phyloP scores from a whole-genome alignment of 2,329 filamentous ascomycete genomes.

The Monosporascus sp. region DNA sequence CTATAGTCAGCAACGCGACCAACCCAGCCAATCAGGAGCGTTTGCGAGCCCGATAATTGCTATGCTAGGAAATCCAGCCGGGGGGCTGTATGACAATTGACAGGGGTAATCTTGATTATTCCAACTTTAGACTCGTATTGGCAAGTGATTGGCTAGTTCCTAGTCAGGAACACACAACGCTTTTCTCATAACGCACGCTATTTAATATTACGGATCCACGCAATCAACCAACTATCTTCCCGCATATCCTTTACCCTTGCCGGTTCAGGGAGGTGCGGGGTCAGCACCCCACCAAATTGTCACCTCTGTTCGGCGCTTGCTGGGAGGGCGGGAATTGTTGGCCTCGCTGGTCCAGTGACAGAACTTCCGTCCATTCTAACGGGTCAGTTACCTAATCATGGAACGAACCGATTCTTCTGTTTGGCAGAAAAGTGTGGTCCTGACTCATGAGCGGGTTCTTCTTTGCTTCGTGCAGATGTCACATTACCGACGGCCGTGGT shows the following conservation, averaged over 20 bases:
- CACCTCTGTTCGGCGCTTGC: background rate
- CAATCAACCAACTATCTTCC: no score
- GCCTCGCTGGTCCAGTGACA: background rate
- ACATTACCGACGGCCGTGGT: no score
- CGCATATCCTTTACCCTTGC: no score
- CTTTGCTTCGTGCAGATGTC: no score
- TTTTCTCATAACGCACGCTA: background rate
- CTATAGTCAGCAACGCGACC: conserved; percentile 1
- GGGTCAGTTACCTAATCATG: no score
- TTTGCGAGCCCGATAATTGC: conserved; percentile 7
- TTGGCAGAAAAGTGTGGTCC: no score
- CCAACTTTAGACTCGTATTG: no score
- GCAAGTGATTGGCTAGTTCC: background rate
- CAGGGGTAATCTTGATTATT: background rate
- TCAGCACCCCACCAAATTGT: no score
- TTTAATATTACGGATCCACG: background rate
- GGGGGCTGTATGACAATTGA: conserved; percentile 4
- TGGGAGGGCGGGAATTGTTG: background rate
- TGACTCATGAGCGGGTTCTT: no score
- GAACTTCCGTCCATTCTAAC: no score
- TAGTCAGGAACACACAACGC: background rate
- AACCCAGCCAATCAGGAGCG: conserved; percentile 8
- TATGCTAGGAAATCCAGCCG: conserved; percentile 10
- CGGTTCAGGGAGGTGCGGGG: no score
- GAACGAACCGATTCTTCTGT: no score